Percentiles rank a stretch among this genome's conserved stretches.
phyloP scores from a whole-genome alignment of 1,284 basidiomycete genomes.

The Mycocalia duriaeana region DNA sequence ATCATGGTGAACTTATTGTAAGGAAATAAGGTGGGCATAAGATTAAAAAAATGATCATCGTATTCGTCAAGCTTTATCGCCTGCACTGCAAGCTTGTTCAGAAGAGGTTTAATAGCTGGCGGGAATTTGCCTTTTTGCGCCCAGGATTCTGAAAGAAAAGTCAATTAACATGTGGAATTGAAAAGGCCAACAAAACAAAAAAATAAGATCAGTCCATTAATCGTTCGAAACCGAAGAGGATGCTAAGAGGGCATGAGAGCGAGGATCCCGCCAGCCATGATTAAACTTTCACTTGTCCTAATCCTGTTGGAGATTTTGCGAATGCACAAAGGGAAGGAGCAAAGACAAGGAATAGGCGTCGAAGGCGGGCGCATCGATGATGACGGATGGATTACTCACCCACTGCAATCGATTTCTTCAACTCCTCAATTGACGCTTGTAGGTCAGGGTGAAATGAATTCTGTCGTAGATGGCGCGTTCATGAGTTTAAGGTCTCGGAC shows the following conservation, averaged over 20 bases:
- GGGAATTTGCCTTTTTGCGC: constrained; percentile 86
- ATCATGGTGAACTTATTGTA: constrained; percentile 91
- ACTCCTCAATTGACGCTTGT: constrained; percentile 54
- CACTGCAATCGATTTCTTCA: constrained; percentile 58
- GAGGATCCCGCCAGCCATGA: no score
- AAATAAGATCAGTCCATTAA: not conserved
- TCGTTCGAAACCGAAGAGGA: not conserved
- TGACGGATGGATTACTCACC: constrained; percentile 43
- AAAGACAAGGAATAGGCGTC: not conserved
- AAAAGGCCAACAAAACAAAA: not conserved
- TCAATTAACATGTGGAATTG: not conserved
- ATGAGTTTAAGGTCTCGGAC: no score
- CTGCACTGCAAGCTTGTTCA: constrained; percentile 68
- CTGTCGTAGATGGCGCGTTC: no score
- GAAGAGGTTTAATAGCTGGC: constrained; percentile 67
- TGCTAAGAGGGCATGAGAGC: not conserved
- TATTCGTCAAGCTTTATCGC: constrained; percentile 85
- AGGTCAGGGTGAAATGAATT: constrained; percentile 67
- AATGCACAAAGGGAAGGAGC: not conserved
- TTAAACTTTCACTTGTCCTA: no score
- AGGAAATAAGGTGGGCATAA: constrained; percentile 84
- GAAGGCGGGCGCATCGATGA: not conserved
- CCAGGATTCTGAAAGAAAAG: constrained; percentile 49
- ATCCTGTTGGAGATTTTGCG: no score
- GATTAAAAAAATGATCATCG: constrained; percentile 86